Evolutionary conservation across 495 filamentous ascomycete genomes (phyloP), one percentile per base, ranked within the genome.

Genomic region (Viridothelium virens): DNA sequence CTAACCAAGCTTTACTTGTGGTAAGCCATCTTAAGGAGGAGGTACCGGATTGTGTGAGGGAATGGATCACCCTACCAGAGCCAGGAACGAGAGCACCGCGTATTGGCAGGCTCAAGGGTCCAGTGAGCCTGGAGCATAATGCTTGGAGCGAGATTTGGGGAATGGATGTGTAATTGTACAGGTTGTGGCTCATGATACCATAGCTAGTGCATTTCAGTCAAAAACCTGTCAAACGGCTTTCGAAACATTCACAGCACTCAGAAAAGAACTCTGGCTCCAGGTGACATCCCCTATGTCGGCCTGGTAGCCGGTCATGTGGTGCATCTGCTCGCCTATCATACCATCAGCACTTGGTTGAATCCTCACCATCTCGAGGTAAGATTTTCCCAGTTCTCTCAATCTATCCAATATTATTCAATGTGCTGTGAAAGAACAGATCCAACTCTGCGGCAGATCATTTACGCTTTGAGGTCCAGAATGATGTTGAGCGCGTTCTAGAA

Each of bases 1-100:
- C 86, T 3, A 71, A 85, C 14, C 92, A 96, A 74, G 91, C 91
- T 1, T 77, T 97, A 66, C 81, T 97, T 14, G 86, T 90, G 48
- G 91, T 97, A 63, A 93, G 90, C 70, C 93, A 97, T 77, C 82
- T 90, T n/a, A 83, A 84, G 62, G 91, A 96, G 69, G 93, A 97
- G 75, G 90, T 97, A 11, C 93, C 93, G 0, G 84, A 86, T 41
- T 85, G 84, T 59, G 83, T 96, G 18, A 77, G 89, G 36, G 82
- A 89, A 74, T 97, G 87, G 84, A 83, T 97, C 56, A 89, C 89
- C 64, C 78, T 96, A 18, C 91, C 91, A 25, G 84, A 83, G 77
- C 81, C 82, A 48, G 84, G 81, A 65, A 81, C 79, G 5, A 81
- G 82, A 38, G 74, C 82, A 33, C 84, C 85, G 47, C 79, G 85